These are phyloP conservation scores for Micromonas pusilla DNA, from an alignment of 139 green algal species.

Conservation along the genomic window DNA sequence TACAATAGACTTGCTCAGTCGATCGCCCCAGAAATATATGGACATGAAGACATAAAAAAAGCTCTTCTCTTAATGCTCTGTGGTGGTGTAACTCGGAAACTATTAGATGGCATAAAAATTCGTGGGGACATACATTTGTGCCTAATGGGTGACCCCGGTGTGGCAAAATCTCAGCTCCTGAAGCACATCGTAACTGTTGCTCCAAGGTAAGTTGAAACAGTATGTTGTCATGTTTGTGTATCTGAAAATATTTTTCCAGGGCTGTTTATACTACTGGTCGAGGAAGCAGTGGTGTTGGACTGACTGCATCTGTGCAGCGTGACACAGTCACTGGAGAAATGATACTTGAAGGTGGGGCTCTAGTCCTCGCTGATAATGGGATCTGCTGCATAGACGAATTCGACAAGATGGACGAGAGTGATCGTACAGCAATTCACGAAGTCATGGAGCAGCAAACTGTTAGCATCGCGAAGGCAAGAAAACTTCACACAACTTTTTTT, in stretches of 20 bases:
- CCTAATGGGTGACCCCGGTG: conserved; percentile 98
- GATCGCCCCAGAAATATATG: conserved; percentile 89
- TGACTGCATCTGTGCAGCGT: conserved; percentile 85
- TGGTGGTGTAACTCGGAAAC: neutral
- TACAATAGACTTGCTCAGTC: conserved; percentile 68
- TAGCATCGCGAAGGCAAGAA: conserved; percentile 88
- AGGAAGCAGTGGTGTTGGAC: conserved; percentile 85
- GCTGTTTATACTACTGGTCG: conserved; percentile 97
- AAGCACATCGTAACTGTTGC: conserved; percentile 50
- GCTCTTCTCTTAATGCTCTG: conserved; percentile 29
- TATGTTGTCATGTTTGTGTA: neutral
- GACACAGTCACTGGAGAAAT: conserved; percentile 89
- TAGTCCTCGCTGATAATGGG: conserved; percentile 95
- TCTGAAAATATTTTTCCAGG: conserved; percentile 43
- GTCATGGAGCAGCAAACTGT: conserved; percentile 87
- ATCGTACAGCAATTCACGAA: conserved; percentile 98
- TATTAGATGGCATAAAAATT: conserved; percentile 89
- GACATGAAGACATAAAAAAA: conserved; percentile 91
- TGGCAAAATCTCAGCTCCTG: conserved; percentile 90
- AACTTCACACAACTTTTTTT: neutral
- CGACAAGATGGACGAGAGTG: conserved; percentile 99
- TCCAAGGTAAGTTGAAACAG: conserved; percentile 20
- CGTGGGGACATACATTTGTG: conserved; percentile 93
- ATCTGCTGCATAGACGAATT: conserved; percentile 99
- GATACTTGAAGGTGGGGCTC: conserved; percentile 91